These are phyloP conservation scores for Sporothrix protearum DNA, from an alignment of 2,329 filamentous ascomycete genomes.

Conservation along the genomic window DNA sequence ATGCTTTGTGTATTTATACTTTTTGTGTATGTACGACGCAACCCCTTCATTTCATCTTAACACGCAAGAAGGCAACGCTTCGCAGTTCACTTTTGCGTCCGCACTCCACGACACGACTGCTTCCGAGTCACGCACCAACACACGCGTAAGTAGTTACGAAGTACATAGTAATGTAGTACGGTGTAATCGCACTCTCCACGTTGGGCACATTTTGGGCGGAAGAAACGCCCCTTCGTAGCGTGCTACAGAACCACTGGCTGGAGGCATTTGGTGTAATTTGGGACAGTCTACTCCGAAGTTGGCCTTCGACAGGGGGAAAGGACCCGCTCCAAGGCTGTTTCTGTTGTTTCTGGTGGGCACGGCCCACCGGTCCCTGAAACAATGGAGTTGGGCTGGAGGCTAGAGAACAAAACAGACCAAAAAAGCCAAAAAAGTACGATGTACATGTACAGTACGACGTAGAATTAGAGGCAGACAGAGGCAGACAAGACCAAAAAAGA, in stretches of 20 bases:
- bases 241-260: not conserved
- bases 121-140: slow-evolving; percentile 11
- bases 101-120: not conserved
- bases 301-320: not conserved
- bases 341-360: not conserved
- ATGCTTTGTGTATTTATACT: not conserved
- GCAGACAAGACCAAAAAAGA: not conserved
- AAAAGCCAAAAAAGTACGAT: not conserved
- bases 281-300: not conserved
- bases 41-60: not conserved
- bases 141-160: slow-evolving; percentile 5
- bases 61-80: not conserved
- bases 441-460: no score
- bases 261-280: not conserved
- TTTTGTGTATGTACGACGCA: not conserved
- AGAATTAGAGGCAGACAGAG: not conserved
- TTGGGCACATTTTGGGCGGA: not conserved
- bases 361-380: slow-evolving; percentile 7
- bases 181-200: not conserved
- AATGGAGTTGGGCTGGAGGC: not conserved
- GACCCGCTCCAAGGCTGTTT: slow-evolving; percentile 10
- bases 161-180: no score
- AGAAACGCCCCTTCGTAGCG: slow-evolving; percentile 4
- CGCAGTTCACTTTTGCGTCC: not conserved
- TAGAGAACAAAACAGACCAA: not conserved